Evolutionary conservation across 164 flowering plant species (phyloP).

Genomic region (Aristolochia californica): DNA sequence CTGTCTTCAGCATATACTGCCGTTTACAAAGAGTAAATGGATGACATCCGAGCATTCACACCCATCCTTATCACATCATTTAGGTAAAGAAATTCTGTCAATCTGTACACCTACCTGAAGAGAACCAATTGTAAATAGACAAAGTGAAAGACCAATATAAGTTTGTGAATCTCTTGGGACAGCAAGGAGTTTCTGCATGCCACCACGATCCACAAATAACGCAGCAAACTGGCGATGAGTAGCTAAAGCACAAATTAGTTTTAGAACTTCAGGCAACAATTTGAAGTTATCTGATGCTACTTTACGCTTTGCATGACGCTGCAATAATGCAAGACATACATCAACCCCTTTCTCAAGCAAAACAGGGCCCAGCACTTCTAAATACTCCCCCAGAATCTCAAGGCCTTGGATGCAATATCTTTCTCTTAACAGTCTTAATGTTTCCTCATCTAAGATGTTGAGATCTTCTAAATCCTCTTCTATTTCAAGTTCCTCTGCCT

Average conservation of each 20-base stretch:
- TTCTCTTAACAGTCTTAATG: conserved; percentile 66
- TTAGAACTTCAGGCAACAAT: conserved; percentile 76
- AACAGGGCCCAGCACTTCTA: conserved; percentile 96
- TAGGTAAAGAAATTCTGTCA: too few species aligned
- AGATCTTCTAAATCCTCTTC: conserved; percentile 59
- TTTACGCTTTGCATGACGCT: conserved; percentile 32
- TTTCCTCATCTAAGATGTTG: conserved; percentile 41
- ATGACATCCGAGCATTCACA: too few species aligned
- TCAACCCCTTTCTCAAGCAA: conserved; percentile 95
- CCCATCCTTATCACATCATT: too few species aligned
- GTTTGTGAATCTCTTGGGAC: conserved; percentile 63
- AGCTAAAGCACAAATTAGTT: conserved; percentile 82
- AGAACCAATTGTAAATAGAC: conserved; percentile 90
- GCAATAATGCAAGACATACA: conserved; percentile 79
- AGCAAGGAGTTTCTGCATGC: conserved; percentile 81
- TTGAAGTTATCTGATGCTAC: conserved; percentile 30
- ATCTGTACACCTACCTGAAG: conserved; percentile 53
- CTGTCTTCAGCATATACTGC: too few species aligned
- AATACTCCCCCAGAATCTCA: conserved; percentile 80
- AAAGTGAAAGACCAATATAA: conserved; percentile 88
- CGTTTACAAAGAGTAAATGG: too few species aligned
- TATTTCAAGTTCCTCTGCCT: conserved; percentile 27
- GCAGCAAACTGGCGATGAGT: conserved; percentile 95
- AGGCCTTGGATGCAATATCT: conserved; percentile 88
- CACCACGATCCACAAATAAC: conserved; percentile 93